Conservation (phyloP, 352 stramenopile species). For the Plasmopara muralis region DNA sequence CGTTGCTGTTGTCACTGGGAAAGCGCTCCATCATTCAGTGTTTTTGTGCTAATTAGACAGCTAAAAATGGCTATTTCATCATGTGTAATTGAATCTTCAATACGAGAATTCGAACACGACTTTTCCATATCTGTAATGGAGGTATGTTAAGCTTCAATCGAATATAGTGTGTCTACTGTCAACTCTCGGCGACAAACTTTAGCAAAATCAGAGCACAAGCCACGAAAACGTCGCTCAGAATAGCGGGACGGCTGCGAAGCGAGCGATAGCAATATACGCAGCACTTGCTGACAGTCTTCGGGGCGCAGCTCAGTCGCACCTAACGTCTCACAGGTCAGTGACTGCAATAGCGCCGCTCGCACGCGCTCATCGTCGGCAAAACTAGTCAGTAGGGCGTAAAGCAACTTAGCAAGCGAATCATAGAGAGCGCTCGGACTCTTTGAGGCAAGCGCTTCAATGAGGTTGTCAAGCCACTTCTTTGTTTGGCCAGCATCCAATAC, state of each 20-base stretch:
- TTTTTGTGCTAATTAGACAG: conserved; percentile 1
- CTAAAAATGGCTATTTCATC: no score
- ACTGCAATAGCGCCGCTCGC: conserved; percentile 24
- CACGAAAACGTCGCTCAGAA: conserved; percentile 52
- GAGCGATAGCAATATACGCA: conserved; percentile 48
- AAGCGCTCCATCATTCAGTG: conserved; percentile 6
- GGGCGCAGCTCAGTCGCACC: conserved; percentile 32
- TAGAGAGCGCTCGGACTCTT: conserved; percentile 56
- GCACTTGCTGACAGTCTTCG: conserved; percentile 45
- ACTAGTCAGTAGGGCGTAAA: conserved; percentile 43
- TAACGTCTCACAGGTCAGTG: conserved; percentile 31
- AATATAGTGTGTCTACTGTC: conserved; percentile 45
- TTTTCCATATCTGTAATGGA: conserved; percentile 5
- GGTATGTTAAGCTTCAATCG: conserved; percentile 38
- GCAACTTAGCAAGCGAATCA: conserved; percentile 42
- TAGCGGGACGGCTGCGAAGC: conserved; percentile 45
- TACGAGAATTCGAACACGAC: conserved; percentile 1
- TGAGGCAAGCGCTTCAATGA: conserved; percentile 40
- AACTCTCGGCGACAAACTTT: conserved; percentile 70
- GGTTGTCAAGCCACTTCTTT: conserved; percentile 42
- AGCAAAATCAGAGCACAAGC: conserved; percentile 57
- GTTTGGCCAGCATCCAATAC: conserved; percentile 38
- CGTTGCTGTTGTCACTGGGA: not conserved
- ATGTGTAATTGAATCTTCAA: no score
- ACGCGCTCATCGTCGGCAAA: conserved; percentile 35